Conservation (phyloP, 225 moss, liverwort and hornwort genomes). For the Neckera pumila region DNA sequence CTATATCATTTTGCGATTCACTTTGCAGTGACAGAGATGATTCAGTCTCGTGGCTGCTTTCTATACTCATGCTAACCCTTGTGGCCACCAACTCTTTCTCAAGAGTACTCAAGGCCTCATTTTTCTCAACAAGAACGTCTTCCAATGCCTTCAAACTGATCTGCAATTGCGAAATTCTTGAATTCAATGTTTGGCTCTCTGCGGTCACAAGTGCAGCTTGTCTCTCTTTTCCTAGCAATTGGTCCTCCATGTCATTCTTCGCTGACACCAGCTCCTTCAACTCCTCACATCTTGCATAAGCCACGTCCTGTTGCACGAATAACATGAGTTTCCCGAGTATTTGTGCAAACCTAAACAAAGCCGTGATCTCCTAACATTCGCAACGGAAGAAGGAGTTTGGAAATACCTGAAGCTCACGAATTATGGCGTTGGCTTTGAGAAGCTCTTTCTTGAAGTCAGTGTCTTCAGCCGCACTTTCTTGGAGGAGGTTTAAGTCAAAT, state of each 20-base stretch:
- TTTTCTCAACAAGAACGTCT: slow-evolving; percentile 1
- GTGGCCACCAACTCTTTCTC: slow-evolving; percentile 6
- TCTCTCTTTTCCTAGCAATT: background rate
- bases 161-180: background rate
- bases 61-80: background rate
- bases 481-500: slow-evolving; percentile 11
- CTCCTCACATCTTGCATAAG: slow-evolving; percentile 3
- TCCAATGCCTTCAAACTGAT: background rate
- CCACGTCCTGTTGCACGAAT: background rate
- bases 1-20: background rate
- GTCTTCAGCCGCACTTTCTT: slow-evolving; percentile 8
- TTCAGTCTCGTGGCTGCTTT: background rate
- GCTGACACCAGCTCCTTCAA: background rate
- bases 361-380: background rate
- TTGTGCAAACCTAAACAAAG: too few species aligned
- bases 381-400: background rate
- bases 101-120: background rate
- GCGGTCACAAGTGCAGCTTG: background rate
- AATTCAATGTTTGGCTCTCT: background rate
- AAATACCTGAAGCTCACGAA: slow-evolving; percentile 25
- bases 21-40: background rate
- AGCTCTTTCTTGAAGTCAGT: slow-evolving; percentile 17
- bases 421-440: background rate
- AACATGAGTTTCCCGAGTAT: background rate
- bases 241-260: background rate